Conservation (phyloP, 768 basidiomycete genomes). For the Leccinellum rugosiceps region DNA sequence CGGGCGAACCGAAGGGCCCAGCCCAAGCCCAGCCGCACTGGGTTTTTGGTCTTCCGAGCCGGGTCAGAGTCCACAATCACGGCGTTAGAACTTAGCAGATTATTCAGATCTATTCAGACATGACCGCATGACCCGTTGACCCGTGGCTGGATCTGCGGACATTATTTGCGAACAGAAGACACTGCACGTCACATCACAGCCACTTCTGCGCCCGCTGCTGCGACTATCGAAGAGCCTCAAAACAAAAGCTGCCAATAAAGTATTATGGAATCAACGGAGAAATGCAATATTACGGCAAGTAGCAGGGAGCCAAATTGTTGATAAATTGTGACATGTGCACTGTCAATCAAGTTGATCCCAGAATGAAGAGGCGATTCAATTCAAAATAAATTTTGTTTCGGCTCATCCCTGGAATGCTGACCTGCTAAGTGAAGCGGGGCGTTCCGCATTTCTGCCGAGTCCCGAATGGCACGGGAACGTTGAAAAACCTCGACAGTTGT, state of each 20-base stretch:
- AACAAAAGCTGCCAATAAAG: not conserved
- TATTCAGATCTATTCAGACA: not conserved
- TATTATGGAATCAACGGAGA: not conserved
- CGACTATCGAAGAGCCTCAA: not conserved
- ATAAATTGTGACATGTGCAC: not conserved
- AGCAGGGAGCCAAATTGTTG: too few species aligned
- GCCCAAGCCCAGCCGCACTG: not conserved
- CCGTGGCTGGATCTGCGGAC: not conserved
- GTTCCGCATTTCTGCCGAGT: not conserved
- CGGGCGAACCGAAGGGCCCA: not conserved
- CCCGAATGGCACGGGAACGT: not conserved
- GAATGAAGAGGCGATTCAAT: not conserved
- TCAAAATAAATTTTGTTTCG: not conserved
- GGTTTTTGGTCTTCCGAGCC: not conserved
- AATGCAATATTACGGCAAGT: conserved; percentile 9
- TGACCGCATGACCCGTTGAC: not conserved
- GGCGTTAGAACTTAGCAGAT: too few species aligned
- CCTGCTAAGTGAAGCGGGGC: not conserved
- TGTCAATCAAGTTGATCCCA: too few species aligned
- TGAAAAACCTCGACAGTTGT: too few species aligned
- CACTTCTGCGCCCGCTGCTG: not conserved
- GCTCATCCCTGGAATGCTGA: not conserved
- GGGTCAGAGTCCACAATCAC: not conserved
- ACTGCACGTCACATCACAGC: not conserved
- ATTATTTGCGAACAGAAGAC: not conserved